phyloP scores from a whole-genome alignment of 345 rosid species.

The Kandelia obovata region DNA sequence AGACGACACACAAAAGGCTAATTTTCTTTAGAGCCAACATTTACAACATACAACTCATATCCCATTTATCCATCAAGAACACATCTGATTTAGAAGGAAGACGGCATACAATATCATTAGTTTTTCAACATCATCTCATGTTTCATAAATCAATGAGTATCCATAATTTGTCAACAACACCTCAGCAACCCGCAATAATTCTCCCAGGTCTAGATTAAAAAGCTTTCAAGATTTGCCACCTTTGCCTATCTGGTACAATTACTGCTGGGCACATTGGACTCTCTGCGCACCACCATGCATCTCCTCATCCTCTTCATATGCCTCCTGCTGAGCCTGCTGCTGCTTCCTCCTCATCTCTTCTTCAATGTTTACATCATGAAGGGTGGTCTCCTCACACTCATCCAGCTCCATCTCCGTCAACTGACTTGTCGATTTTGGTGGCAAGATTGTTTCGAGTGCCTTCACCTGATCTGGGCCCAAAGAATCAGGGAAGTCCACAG shows the following conservation, averaged over 20 bases:
- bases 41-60: no score
- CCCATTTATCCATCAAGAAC: no score
- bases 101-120: not conserved
- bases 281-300: conserved; percentile 53
- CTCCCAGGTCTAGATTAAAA: no score
- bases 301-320: conserved; percentile 54
- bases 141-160: not conserved
- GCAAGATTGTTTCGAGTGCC: conserved; percentile 64
- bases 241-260: not conserved
- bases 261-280: conserved; percentile 66
- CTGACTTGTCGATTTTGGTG: conserved; percentile 41
- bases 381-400: conserved; percentile 83
- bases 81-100: no score
- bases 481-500: conserved; percentile 80
- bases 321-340: conserved; percentile 50
- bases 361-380: conserved; percentile 79
- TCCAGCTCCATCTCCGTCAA: conserved; percentile 80
- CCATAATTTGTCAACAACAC: not conserved
- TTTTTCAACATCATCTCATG: conserved; percentile 3
- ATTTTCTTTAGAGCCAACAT: no score
- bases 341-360: conserved; percentile 88
- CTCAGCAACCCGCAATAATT: no score
- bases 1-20: no score
- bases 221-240: no score
- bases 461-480: conserved; percentile 59